phyloP scores from a whole-genome alignment of 768 basidiomycete species.

The Suillus paluster region DNA sequence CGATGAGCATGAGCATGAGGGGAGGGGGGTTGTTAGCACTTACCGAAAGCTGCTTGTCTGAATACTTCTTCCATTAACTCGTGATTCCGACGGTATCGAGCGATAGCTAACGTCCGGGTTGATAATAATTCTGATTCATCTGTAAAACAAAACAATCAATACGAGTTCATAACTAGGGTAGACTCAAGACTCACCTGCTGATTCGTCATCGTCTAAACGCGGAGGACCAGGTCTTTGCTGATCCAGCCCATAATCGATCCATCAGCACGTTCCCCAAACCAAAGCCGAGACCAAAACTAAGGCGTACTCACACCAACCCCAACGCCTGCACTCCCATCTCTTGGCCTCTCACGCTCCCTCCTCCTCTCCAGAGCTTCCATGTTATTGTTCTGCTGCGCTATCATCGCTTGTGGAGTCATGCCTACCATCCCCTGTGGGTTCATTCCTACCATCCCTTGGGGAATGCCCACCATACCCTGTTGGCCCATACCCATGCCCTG shows the following conservation, averaged over 20 bases:
- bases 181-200: constrained; percentile 67
- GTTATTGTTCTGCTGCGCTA: constrained; percentile 71
- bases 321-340: constrained; percentile 50
- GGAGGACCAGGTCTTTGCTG: constrained; percentile 38
- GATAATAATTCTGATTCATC: constrained; percentile 76
- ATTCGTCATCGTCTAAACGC: constrained; percentile 61
- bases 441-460: too few relatives aligned
- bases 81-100: constrained; percentile 79
- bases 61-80: constrained; percentile 88
- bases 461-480: too few relatives aligned
- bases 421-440: too few relatives aligned
- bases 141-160: constrained; percentile 18
- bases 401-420: constrained; percentile 58
- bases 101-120: constrained; percentile 69
- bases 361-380: constrained; percentile 75
- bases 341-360: constrained; percentile 60
- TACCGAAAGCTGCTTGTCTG: constrained; percentile 69
- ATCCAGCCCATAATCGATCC: background rate
- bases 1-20: constrained; percentile 20
- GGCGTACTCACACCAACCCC: constrained; percentile 40
- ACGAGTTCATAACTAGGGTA: too few relatives aligned
- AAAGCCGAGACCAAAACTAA: too few relatives aligned
- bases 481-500: too few relatives aligned
- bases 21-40: background rate
- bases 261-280: background rate